A percentile compares a stretch with the other conserved stretches of the same genome.
Evolutionary conservation across 1,284 basidiomycete genomes (phyloP).

Genomic region (Xerocomus minutiporus): DNA sequence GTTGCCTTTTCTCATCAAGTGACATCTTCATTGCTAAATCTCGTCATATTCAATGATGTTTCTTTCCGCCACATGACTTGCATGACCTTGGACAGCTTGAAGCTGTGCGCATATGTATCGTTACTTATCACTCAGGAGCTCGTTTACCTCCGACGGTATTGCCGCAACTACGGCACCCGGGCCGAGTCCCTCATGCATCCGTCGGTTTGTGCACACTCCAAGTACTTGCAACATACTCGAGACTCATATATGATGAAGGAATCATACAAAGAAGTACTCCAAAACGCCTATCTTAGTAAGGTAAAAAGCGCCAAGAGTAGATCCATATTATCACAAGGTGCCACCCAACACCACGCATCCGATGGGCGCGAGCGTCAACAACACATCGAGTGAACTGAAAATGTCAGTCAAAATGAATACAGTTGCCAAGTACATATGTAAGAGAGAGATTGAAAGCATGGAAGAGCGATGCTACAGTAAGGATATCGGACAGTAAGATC

Average conservation of each 20-base stretch:
- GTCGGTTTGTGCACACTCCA: too few relatives aligned
- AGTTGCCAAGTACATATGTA: slow-evolving; percentile 2
- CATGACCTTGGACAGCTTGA: background rate
- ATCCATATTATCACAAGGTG: background rate
- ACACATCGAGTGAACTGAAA: background rate
- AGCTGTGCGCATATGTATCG: too few relatives aligned
- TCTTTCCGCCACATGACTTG: background rate
- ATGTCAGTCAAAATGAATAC: slow-evolving; percentile 9
- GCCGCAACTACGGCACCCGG: too few relatives aligned
- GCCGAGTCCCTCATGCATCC: too few relatives aligned
- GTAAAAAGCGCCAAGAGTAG: background rate
- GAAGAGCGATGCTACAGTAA: slow-evolving; percentile 16
- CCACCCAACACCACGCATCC: background rate
- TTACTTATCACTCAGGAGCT: background rate
- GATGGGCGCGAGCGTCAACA: background rate
- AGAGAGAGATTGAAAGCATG: background rate
- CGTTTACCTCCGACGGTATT: too few relatives aligned
- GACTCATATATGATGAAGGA: background rate
- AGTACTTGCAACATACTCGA: too few relatives aligned
- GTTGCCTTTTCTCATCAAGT: background rate
- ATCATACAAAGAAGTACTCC: background rate
- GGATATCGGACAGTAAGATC: slow-evolving; percentile 20
- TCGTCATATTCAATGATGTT: too few relatives aligned
- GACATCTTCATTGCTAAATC: background rate
- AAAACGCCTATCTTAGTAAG: background rate